Conservation (phyloP, 805 yeast genomes). For the Lachancea dasiensis region DNA sequence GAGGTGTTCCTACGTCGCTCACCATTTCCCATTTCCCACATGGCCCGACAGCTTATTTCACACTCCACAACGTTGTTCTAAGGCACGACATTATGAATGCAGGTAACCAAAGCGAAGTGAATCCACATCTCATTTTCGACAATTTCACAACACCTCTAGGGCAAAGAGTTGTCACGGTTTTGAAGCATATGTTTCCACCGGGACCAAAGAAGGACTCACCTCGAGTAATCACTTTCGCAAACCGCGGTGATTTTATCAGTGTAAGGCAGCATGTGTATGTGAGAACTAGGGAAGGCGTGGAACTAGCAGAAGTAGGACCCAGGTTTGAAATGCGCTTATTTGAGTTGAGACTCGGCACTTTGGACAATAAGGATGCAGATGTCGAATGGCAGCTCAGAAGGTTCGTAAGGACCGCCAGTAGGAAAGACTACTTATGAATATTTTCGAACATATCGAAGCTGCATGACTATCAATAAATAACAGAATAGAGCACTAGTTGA, state of each 20-base stretch:
- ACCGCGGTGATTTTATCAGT: conserved; percentile 84
- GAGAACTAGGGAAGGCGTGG: conserved; percentile 80
- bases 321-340: conserved; percentile 93
- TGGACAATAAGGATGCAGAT: conserved; percentile 95
- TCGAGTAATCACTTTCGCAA: conserved; percentile 88
- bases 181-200: conserved; percentile 91
- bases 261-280: conserved; percentile 96
- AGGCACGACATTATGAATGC: conserved; percentile 85
- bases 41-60: conserved; percentile 94
- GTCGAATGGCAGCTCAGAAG: conserved; percentile 95
- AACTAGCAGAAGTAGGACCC: conserved; percentile 96
- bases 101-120: conserved; percentile 85
- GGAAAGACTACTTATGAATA: conserved; percentile 76
- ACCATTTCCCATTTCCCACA: conserved; percentile 95
- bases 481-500: too few species aligned
- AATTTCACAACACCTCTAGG: conserved; percentile 81
- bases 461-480: too few species aligned
- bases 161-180: conserved; percentile 66
- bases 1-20: conserved; percentile 95
- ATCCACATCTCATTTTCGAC: conserved; percentile 91
- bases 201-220: conserved; percentile 90
- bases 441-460: too few species aligned
- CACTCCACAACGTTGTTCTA: conserved; percentile 87
- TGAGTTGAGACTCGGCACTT: conserved; percentile 81
- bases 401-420: conserved; percentile 89